Percentiles rank a stretch among this genome's conserved stretches.
phyloP scores from a whole-genome alignment of 1,284 basidiomycete genomes.

The Ganoderma lucidum region DNA sequence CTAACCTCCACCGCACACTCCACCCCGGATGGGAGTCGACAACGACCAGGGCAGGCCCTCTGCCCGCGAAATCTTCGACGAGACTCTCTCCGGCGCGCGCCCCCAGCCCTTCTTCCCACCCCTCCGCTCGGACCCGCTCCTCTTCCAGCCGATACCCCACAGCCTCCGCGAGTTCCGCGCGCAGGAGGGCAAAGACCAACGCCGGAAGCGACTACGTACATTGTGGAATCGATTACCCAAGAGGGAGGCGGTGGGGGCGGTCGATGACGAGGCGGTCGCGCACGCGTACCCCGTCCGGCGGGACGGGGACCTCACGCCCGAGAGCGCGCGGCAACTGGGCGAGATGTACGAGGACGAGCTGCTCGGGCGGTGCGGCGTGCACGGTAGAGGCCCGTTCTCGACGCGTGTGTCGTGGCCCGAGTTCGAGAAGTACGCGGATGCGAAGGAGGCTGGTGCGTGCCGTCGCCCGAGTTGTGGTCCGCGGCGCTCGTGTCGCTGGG shows the following conservation, averaged over 20 bases:
- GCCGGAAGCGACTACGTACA: constrained; percentile 64
- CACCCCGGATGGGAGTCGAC: constrained; percentile 26
- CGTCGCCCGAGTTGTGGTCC: constrained; percentile 26
- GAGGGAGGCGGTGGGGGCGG: constrained; percentile 25
- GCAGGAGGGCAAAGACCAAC: constrained; percentile 64
- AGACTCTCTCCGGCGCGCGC: constrained; percentile 57
- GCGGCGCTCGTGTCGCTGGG: not conserved
- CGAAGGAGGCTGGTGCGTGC: constrained; percentile 78
- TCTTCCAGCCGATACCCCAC: constrained; percentile 50
- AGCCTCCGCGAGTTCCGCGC: constrained; percentile 70
- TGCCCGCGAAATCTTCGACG: constrained; percentile 58
- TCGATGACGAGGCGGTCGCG: constrained; percentile 41
- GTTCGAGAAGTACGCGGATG: constrained; percentile 80
- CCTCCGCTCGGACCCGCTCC: constrained; percentile 60
- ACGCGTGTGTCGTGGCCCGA: constrained; percentile 77
- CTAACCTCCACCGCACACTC: constrained; percentile 7
- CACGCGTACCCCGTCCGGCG: constrained; percentile 38
- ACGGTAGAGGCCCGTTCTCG: constrained; percentile 52
- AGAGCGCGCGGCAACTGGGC: constrained; percentile 73
- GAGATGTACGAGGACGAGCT: constrained; percentile 84
- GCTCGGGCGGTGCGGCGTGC: constrained; percentile 65
- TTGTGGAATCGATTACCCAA: constrained; percentile 68
- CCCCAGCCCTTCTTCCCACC: constrained; percentile 64
- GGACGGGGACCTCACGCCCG: constrained; percentile 59
- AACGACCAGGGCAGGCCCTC: constrained; percentile 35